Conservation (phyloP, 2,329 filamentous ascomycete genomes). For the Fusarium virguliforme region DNA sequence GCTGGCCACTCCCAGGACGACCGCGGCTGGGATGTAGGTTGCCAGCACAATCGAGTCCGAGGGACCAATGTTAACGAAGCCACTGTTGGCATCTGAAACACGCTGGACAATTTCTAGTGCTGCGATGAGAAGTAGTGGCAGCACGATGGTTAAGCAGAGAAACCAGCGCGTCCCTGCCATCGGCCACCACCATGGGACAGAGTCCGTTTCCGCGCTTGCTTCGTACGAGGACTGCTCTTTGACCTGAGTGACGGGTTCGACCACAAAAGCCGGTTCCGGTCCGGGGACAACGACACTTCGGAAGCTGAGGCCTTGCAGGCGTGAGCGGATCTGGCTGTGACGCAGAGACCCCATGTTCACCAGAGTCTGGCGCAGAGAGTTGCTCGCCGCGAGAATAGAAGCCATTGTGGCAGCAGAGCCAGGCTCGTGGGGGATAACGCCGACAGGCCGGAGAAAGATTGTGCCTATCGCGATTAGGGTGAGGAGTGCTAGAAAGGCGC, state of each 20-base stretch:
- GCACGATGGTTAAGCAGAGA: conserved; percentile 43
- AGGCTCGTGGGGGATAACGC: conserved; percentile 34
- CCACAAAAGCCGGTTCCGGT: conserved; percentile 21
- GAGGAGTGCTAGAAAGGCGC: conserved; percentile 29
- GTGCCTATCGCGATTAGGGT: conserved; percentile 30
- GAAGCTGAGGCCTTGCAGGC: conserved; percentile 29
- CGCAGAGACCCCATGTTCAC: conserved; percentile 28
- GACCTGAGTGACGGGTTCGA: conserved; percentile 30
- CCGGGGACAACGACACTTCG: conserved; percentile 22
- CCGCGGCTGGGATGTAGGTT: conserved; percentile 51
- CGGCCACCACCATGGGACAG: conserved; percentile 45
- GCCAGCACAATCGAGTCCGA: conserved; percentile 46
- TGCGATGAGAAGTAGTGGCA: conserved; percentile 46
- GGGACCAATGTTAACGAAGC: conserved; percentile 43
- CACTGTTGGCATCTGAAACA: conserved; percentile 47
- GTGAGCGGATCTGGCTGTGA: conserved; percentile 32
- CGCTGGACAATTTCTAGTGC: conserved; percentile 46
- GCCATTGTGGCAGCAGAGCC: conserved; percentile 33
- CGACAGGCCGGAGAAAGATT: conserved; percentile 35
- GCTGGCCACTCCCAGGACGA: conserved; percentile 38
- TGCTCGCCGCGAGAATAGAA: conserved; percentile 35
- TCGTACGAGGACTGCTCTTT: conserved; percentile 20
- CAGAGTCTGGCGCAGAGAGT: conserved; percentile 24
- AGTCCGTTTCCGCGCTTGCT: conserved; percentile 13
- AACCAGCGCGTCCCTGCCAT: conserved; percentile 45